Evolutionary conservation across 371 early-diverging fungal species (phyloP).

Genomic region (Coemansia sp.): DNA sequence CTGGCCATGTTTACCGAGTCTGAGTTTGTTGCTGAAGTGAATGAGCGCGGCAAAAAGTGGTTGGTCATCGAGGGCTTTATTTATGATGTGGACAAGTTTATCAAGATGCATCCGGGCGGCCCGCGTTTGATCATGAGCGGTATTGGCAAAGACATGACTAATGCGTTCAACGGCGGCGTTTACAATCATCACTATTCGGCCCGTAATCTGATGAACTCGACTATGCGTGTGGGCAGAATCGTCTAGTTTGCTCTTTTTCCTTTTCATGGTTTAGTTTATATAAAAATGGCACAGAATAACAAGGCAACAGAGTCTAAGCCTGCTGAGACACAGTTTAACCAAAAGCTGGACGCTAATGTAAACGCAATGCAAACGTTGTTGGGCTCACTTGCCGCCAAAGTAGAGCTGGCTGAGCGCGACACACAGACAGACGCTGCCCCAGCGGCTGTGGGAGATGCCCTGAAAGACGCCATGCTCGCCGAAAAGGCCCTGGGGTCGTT

Average conservation of each 20-base stretch:
- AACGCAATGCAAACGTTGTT: constrained; percentile 28
- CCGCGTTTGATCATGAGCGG: constrained; percentile 67
- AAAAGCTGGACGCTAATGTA: constrained; percentile 18
- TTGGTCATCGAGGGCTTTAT: constrained; percentile 84
- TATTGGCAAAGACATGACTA: constrained; percentile 82
- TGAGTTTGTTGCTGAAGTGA: constrained; percentile 66
- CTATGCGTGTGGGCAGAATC: constrained; percentile 72
- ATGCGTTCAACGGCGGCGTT: constrained; percentile 81
- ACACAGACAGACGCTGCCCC: neutral
- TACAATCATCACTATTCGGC: constrained; percentile 82
- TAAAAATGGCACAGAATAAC: neutral
- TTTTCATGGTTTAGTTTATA: neutral
- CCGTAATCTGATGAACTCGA: constrained; percentile 67
- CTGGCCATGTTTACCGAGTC: constrained; percentile 75
- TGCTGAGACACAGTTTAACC: neutral
- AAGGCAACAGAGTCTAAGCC: neutral
- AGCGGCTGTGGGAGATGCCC: constrained; percentile 26
- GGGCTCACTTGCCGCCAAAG: constrained; percentile 15
- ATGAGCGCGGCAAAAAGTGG: constrained; percentile 65
- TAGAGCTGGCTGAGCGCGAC: constrained; percentile 14
- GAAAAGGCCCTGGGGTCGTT: constrained; percentile 26
- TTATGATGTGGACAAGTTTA: constrained; percentile 84
- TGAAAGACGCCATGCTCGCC: constrained; percentile 19
- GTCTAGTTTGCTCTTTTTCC: constrained; percentile 17
- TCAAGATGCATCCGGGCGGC: constrained; percentile 89